These are phyloP conservation scores for Fomitopsis pinicola DNA, from an alignment of 1,284 basidiomycete species.

Conservation along the genomic window DNA sequence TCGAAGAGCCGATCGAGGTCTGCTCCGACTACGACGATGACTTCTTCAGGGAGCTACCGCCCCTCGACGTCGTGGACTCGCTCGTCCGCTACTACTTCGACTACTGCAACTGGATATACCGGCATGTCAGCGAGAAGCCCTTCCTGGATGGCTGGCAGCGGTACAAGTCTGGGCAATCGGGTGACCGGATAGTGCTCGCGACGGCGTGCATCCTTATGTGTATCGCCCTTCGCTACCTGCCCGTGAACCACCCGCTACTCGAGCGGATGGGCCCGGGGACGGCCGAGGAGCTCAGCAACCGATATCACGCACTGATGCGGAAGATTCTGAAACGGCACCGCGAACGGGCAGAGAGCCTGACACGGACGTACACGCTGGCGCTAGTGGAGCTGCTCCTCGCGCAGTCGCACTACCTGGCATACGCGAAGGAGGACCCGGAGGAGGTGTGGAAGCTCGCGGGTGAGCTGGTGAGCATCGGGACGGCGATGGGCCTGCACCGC, in stretches of 20 bases:
- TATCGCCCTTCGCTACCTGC: conserved; percentile 67
- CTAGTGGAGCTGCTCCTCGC: conserved; percentile 70
- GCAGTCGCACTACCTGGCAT: conserved; percentile 63
- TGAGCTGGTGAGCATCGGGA: conserved; percentile 66
- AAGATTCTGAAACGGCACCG: conserved; percentile 61
- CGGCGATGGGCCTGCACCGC: conserved; percentile 77
- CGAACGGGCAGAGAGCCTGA: conserved; percentile 36
- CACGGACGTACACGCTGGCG: conserved; percentile 59
- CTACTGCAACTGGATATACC: conserved; percentile 82
- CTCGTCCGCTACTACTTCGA: conserved; percentile 75
- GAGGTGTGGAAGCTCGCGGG: conserved; percentile 73
- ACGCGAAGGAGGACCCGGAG: conserved; percentile 70
- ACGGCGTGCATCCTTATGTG: conserved; percentile 70
- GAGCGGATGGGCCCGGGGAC: conserved; percentile 36
- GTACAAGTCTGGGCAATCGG: conserved; percentile 60
- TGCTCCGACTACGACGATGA: conserved; percentile 52
- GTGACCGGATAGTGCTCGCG: conserved; percentile 65
- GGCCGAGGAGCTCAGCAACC: conserved; percentile 54
- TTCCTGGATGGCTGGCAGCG: conserved; percentile 65
- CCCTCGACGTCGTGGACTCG: conserved; percentile 61
- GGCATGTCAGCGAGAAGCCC: conserved; percentile 60
- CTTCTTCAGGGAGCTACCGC: conserved; percentile 61
- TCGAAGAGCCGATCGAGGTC: conserved; percentile 3
- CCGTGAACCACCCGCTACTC: conserved; percentile 56
- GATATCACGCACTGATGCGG: conserved; percentile 64